phyloP scores from a whole-genome alignment of 371 early-diverging fungal species.

The Dipsacomyces acuminosporus region DNA sequence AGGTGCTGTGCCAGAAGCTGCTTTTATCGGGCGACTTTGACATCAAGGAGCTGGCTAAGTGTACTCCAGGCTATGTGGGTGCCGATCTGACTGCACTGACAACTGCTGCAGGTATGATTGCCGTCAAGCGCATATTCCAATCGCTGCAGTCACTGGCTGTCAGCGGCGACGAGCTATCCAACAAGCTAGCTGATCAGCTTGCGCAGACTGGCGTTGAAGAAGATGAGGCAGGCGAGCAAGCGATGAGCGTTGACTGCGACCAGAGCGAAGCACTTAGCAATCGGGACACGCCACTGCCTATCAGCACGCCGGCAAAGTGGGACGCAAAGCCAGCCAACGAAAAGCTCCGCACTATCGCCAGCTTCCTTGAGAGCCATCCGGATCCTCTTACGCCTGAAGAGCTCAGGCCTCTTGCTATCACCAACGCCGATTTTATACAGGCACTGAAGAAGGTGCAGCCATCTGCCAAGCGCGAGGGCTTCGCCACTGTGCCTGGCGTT shows the following conservation, averaged over 20 bases:
- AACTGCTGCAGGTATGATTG: slow-evolving; percentile 95
- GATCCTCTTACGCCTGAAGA: slow-evolving; percentile 74
- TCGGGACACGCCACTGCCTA: slow-evolving; percentile 29
- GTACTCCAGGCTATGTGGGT: slow-evolving; percentile 99
- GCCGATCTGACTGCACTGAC: slow-evolving; percentile 97
- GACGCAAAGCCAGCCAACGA: slow-evolving; percentile 54
- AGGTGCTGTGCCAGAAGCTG: slow-evolving; percentile 85
- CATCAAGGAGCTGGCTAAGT: slow-evolving; percentile 80
- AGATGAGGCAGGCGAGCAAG: slow-evolving; percentile 32
- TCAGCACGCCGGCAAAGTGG: slow-evolving; percentile 53
- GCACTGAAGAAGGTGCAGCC: slow-evolving; percentile 95
- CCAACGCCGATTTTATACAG: slow-evolving; percentile 81
- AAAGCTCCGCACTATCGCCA: slow-evolving; percentile 65
- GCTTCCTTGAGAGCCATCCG: slow-evolving; percentile 65
- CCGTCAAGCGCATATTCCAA: slow-evolving; percentile 89
- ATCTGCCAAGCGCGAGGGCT: slow-evolving; percentile 96
- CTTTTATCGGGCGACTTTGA: slow-evolving; percentile 84
- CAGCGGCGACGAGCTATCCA: slow-evolving; percentile 39
- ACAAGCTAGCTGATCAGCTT: slow-evolving; percentile 34
- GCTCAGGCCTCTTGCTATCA: slow-evolving; percentile 80
- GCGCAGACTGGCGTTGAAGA: slow-evolving; percentile 35
- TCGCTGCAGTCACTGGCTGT: slow-evolving; percentile 55
- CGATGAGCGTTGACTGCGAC: slow-evolving; percentile 14
- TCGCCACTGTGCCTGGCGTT: slow-evolving; percentile 94
- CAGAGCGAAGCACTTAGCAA: not conserved